Base-by-base conservation (phyloP, 805 yeast genomes). In the Myxozyma neglecta region DNA sequence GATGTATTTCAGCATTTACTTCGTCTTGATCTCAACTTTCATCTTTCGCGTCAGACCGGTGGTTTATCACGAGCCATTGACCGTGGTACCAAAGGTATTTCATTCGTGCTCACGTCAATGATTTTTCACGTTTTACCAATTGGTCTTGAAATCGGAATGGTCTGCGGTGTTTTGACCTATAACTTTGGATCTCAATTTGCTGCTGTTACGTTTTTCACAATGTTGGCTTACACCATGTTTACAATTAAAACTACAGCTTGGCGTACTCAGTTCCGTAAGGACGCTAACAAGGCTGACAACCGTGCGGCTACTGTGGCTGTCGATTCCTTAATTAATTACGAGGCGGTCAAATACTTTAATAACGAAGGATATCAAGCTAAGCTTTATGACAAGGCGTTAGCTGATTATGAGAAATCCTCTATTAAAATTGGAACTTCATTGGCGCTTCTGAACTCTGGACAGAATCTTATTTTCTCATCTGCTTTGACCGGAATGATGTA, bases 401-500 rank as follows among this genome's bases (percentile, higher is more conserved):
- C 82, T 46, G 81, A 81, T 34, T 94, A 94, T 74, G 94, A 90
- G 73, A 78, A 81, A 62, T 84, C 91, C 1, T 70, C 76, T n/a
- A 76, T 88, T 67, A 85, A 85, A 68, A 88, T 88, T 37, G 92
- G 92, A 9, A 87, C 90, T 0, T 88, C 93, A 2, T 77, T 88
- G 59, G 89, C 92, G 29, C 86, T 77, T 68, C 76, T 88, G 63
- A 88, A 88, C 68, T 80, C 90, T 0, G 93, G 93, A n/a, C 94
- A 88, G 73, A 87, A 85, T 71, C 69, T 87, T 57, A 87, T 88
- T 24, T 88, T 88, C 76, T 89, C 97, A 0, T 75, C 89, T 45
- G 98, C 99, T 1, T 78, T 94, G 65, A 94, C 99, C 1, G 89
- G 86, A 1, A 94, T 94, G 96, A 94, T 94, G 99, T 94, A 89